Base-by-base conservation (phyloP, 495 filamentous ascomycete genomes). In the Trichoderma orchidacearum region DNA sequence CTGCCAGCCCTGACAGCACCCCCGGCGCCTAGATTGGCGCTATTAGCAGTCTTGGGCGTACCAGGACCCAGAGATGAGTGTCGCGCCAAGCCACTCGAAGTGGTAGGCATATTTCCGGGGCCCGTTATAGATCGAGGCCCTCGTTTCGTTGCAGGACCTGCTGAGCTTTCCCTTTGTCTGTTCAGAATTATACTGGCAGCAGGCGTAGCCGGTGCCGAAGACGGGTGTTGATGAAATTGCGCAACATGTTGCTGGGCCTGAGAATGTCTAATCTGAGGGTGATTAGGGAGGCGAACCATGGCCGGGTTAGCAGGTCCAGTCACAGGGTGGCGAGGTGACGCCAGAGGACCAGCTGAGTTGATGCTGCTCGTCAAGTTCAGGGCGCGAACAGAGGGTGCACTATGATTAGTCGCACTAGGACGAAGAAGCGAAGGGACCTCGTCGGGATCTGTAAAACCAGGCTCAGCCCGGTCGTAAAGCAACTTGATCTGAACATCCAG, bases 401-500 rank as follows among this genome's bases (percentile, higher is more conserved):
- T 68, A 52, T 64, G 65, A 61, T 77, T 76, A 34, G 75, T 73
- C 45, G 73, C 70, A 61, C 72, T 75, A 5, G 81, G 76, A 70
- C 83, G 77, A 56, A 91, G 76, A n/a, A 90, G 74, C 3, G 89
- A 91, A 35, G 91, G 87, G 21, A 93, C 74, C 60, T 77, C 75
- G 58, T 85, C 79, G 51, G 85, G 85, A 61, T 96, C 90, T 30
- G 78, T 80, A 67, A 97, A 86, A 53, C 75, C 75, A 38, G 72
- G 75, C 51, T 90, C 80, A 62, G 82, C 83, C 58, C 91, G 85
- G 60, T 86, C 89, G 64, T 85, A 80, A 29, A 97, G 75, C 60
- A 85, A 80, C 51, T 89, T 89, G 64, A 98, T 86, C 63, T 92
- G 89, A 57, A 84, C 68, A 66, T 98, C 94, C 52, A 98, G 78